Conservation (phyloP, 805 yeast genomes). For the Vanderwaltozyma polyspora region DNA sequence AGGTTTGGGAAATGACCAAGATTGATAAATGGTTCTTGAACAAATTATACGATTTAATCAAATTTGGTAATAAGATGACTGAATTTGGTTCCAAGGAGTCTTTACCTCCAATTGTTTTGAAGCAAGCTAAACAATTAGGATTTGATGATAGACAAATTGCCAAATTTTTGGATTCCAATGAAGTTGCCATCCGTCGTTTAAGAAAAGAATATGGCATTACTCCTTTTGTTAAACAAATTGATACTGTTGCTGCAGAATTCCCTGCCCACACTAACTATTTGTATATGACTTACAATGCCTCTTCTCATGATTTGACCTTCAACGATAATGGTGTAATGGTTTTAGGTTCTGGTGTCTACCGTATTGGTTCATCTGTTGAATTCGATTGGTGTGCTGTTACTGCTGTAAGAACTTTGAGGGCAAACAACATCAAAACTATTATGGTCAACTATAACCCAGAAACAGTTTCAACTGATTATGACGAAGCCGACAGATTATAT, state of each 20-base stretch:
- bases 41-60: constrained; percentile 67
- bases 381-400: constrained; percentile 99
- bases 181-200: constrained; percentile 80
- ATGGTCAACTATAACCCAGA: constrained; percentile 98
- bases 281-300: constrained; percentile 91
- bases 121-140: constrained; percentile 91
- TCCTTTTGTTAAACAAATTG: constrained; percentile 94
- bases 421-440: constrained; percentile 76
- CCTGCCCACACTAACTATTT: constrained; percentile 93
- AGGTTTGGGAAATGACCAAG: constrained; percentile 80
- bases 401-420: constrained; percentile 87
- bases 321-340: constrained; percentile 93
- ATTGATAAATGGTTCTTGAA: constrained; percentile 95
- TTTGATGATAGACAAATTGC: constrained; percentile 97
- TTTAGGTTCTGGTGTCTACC: constrained; percentile 94
- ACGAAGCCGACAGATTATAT: constrained; percentile 93
- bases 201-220: constrained; percentile 78
- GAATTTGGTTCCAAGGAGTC: constrained; percentile 43
- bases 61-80: constrained; percentile 53
- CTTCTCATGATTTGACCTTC: constrained; percentile 73
- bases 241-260: constrained; percentile 98
- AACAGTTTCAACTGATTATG: constrained; percentile 97
- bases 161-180: constrained; percentile 75
- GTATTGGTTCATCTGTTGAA: constrained; percentile 98
- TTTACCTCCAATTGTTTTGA: constrained; percentile 51